Evolutionary conservation across 345 rosid species (phyloP), one percentile per base, ranked within the genome.

Genomic region (Salix caprea): DNA sequence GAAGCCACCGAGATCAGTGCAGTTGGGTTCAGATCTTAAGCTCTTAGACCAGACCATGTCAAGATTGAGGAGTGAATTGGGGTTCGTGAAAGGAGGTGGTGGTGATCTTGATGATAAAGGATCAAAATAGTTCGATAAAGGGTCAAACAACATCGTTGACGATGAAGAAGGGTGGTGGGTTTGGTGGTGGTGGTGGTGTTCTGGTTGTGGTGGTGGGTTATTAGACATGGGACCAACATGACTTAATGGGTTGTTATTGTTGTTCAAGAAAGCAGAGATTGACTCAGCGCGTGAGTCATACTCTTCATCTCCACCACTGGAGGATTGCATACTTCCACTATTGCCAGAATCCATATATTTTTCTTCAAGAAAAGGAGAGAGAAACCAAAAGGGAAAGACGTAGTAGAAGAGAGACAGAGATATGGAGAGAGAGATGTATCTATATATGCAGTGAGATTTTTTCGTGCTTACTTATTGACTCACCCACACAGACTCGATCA

Each of bases 221-320:
- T 10, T 23, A 58, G 44, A 65, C 81, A 74, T 65, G 70, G 77
- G 82, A 58, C 76, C 76, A 39, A 60, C 76, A 79, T 74, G 79
- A 46, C 32, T 71, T 28, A 76, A 76, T 44, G 72, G 65, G 66
- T 76, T 81, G 77, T 32, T 21, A 65, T 72, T 73, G 68, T 50
- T 73, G 72, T 74, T 85, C 58, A 89, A 82, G 62, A 89, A 85
- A 75, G 89, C 82, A 12, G 91, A 81, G 70, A 91, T 80, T 19
- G 91, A 83, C 30, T 85, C 92, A 30, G 88, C 88, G 83, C 90
- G 92, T 83, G 97, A 89, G 74, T 92, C 94, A 64, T 87, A 89
- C 82, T 94, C 97, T 7, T 91, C 96, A 71, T 88, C 96, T 16
- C 87, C 91, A 8, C 91, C 94, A 73, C 92, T 90, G 16, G 98